Evolutionary conservation across 306 rosid genomes (phyloP), one percentile per base, ranked within the genome.

Genomic region (Rosa rugosa): DNA sequence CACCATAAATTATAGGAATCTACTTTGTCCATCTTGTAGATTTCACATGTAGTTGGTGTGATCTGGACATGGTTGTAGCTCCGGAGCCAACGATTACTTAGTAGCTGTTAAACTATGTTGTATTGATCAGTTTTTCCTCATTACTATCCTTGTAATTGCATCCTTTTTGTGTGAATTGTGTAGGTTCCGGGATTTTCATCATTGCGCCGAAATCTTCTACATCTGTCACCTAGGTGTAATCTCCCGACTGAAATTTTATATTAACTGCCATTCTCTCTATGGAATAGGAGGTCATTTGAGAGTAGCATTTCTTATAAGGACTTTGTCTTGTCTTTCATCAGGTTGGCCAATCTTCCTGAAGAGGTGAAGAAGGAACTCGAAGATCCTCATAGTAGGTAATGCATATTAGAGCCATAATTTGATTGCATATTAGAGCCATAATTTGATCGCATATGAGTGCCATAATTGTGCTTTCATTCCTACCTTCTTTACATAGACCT

Each of bases 331-430:
- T 41, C 11, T 53, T 72, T 60, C 68, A 31, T 72, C 76, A 94
- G 99, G 85, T 85, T 94, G 84, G 97, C 94, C 36, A 85, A 78
- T 84, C 88, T 91, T 75, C 97, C 98, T 5, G 79, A 90, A 81
- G 89, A 91, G 79, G 90, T 77, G 83, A 95, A 86, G 86, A 88
- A 89, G 85, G 85, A 83, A 63, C 92, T 95, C 54, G 98, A 92
- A 85, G 98, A 95, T 81, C 97, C 97, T 83, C 76, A 75, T 53
- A 91, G 93, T 72, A 91, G 96, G 98, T 95, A 91, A 82, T 72
- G 71, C 69, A 54, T 31, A 57, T 57, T 22, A 56, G 31, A 57
- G 63, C 31, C 17, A 27, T 27, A 27, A 27, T 27, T 27, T 27
- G 31, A 27, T 27, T 2, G 31, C 31, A 27, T 27, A 27, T 27